Evolutionary conservation across 345 rosid genomes (phyloP).

Genomic region (Hypericum androsaemum): DNA sequence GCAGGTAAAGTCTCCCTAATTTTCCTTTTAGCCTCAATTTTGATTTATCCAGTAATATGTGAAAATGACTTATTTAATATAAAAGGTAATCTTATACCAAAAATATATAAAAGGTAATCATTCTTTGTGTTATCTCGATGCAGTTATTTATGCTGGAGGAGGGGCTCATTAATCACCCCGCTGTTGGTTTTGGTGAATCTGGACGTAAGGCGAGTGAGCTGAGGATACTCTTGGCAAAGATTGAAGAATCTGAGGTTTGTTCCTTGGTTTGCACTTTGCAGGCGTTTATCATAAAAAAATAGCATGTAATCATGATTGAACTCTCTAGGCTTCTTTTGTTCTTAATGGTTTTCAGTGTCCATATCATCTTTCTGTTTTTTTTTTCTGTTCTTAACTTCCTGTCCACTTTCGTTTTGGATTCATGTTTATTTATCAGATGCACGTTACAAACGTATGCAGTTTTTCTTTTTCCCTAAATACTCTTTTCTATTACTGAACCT

Average conservation of each 20-base stretch:
- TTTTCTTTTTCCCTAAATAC: too few species aligned
- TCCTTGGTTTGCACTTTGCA: neutral
- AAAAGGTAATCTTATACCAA: slow-evolving; percentile 9
- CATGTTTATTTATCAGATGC: too few species aligned
- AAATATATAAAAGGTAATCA: slow-evolving; percentile 7
- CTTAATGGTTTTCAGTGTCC: too few species aligned
- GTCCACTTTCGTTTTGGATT: too few species aligned
- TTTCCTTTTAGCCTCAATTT: neutral
- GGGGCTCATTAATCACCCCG: slow-evolving; percentile 86
- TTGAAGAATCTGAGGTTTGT: slow-evolving; percentile 94
- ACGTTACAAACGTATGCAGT: too few species aligned
- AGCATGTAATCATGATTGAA: too few species aligned
- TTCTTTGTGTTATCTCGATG: slow-evolving; percentile 20
- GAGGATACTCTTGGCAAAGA: slow-evolving; percentile 74
- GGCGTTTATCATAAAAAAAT: too few species aligned
- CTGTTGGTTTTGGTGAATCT: slow-evolving; percentile 89
- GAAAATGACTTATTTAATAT: neutral
- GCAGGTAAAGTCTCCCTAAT: slow-evolving; percentile 56
- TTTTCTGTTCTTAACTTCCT: too few species aligned
- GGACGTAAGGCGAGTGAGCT: slow-evolving; percentile 69
- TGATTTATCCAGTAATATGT: neutral
- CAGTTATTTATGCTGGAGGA: slow-evolving; percentile 92
- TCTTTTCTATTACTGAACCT: too few species aligned
- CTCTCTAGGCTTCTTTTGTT: too few species aligned
- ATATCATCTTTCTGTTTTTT: too few species aligned